Conservation (phyloP, 352 stramenopile genomes). For the Phytophthora cajani region DNA sequence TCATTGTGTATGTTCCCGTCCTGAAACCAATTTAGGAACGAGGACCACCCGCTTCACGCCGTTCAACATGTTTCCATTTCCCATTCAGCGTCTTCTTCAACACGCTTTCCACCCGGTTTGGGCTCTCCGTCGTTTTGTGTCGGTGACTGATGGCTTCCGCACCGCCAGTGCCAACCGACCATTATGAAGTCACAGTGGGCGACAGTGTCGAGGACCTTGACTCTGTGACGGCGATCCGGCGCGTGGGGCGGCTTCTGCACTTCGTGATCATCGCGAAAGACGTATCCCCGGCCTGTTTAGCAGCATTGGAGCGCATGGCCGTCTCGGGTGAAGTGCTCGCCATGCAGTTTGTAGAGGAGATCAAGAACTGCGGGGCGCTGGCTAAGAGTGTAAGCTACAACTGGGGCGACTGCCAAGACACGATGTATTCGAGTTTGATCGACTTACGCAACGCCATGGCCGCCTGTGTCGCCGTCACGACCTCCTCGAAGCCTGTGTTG, state of each 20-base stretch:
- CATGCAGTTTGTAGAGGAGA: conserved; percentile 4
- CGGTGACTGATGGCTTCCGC: background rate
- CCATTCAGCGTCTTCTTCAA: background rate
- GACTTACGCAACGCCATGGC: conserved; percentile 10
- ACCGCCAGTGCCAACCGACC: background rate
- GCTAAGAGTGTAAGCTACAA: background rate
- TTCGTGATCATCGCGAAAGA: background rate
- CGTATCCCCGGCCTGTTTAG: background rate
- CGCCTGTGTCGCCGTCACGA: conserved; percentile 8
- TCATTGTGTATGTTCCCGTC: conserved; percentile 1
- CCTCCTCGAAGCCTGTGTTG: conserved; percentile 14
- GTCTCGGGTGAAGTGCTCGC: background rate
- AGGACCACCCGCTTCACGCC: background rate
- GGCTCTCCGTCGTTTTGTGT: background rate
- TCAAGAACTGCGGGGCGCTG: background rate
- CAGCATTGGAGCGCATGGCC: conserved; percentile 1
- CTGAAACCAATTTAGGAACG: background rate
- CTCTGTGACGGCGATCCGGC: background rate
- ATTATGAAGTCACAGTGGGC: background rate
- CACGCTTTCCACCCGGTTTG: background rate
- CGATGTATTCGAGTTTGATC: background rate
- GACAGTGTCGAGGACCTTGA: background rate
- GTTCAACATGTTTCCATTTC: background rate
- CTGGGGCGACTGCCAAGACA: background rate
- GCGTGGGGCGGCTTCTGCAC: background rate